Conservation (phyloP, 768 basidiomycete species). For the Wakefieldia striispora region DNA sequence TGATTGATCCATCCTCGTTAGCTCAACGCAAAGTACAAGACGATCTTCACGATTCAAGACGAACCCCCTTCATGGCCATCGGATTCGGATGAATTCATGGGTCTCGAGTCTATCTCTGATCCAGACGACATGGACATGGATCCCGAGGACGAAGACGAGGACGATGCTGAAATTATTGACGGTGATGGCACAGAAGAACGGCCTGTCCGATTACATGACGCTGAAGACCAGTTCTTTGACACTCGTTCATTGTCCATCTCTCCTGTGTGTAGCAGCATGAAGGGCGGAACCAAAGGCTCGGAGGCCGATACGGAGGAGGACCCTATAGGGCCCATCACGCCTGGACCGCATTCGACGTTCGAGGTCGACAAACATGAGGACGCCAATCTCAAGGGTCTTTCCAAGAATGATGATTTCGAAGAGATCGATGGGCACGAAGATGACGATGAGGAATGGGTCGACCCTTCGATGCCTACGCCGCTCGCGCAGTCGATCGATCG, state of each 20-base stretch:
- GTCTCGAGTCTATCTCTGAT: slow-evolving; percentile 80
- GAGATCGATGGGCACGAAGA: slow-evolving; percentile 31
- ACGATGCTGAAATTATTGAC: slow-evolving; percentile 32
- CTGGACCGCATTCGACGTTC: slow-evolving; percentile 45
- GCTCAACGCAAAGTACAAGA: slow-evolving; percentile 49
- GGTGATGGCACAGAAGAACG: slow-evolving; percentile 29
- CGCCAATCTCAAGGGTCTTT: slow-evolving; percentile 22
- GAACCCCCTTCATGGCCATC: slow-evolving; percentile 83
- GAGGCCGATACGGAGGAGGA: slow-evolving; percentile 74
- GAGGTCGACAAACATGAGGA: slow-evolving; percentile 23
- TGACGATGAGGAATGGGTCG: slow-evolving; percentile 63
- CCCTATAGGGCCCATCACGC: slow-evolving; percentile 66
- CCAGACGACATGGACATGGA: slow-evolving; percentile 68
- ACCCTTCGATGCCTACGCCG: slow-evolving; percentile 52
- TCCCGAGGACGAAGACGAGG: slow-evolving; percentile 46
- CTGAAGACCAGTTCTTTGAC: slow-evolving; percentile 54
- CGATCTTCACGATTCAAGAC: slow-evolving; percentile 84
- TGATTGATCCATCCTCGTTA: slow-evolving; percentile 3
- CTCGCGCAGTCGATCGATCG: slow-evolving; percentile 24
- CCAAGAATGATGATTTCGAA: slow-evolving; percentile 28
- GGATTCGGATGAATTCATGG: slow-evolving; percentile 71
- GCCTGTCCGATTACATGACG: slow-evolving; percentile 26
- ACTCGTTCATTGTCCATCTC: slow-evolving; percentile 46
- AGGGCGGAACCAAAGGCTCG: slow-evolving; percentile 43
- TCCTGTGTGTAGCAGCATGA: slow-evolving; percentile 37